Conservation (phyloP, 495 filamentous ascomycete genomes). For the Apodospora peruviana region DNA sequence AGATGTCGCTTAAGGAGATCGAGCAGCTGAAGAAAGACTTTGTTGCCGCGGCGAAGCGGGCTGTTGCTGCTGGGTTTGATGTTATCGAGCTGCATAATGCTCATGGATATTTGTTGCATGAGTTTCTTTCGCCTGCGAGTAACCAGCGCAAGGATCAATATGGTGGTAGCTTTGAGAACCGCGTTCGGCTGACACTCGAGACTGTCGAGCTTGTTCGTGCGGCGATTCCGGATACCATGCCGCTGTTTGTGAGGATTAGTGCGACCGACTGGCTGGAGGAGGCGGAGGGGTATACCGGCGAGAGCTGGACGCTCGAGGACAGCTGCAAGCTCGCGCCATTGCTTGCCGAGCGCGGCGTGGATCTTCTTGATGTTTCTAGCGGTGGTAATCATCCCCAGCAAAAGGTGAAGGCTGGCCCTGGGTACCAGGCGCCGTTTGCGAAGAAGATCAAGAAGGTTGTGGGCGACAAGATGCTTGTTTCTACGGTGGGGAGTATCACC, state of each 20-base stretch:
- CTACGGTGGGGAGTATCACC: conserved; percentile 58
- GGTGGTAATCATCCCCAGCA: conserved; percentile 55
- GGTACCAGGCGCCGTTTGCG: conserved; percentile 54
- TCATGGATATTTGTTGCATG: conserved; percentile 55
- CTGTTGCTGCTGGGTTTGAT: conserved; percentile 48
- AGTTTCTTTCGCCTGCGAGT: conserved; percentile 39
- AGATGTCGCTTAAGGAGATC: conserved; percentile 48
- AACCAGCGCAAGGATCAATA: conserved; percentile 62
- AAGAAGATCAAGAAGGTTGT: conserved; percentile 56
- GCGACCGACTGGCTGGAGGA: conserved; percentile 60
- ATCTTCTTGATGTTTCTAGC: conserved; percentile 58
- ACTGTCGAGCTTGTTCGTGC: conserved; percentile 41
- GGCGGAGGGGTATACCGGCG: not conserved
- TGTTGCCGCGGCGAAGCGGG: conserved; percentile 41
- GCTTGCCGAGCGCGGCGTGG: conserved; percentile 52
- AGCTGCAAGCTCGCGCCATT: conserved; percentile 47
- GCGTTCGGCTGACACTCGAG: conserved; percentile 51
- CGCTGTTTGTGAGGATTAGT: conserved; percentile 58
- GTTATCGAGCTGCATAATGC: conserved; percentile 54
- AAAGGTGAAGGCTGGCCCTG: conserved; percentile 51
- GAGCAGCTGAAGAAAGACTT: conserved; percentile 40
- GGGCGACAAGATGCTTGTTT: conserved; percentile 50
- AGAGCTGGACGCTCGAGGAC: conserved; percentile 25
- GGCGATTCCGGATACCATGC: conserved; percentile 49
- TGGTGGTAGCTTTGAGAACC: conserved; percentile 61